phyloP scores from a whole-genome alignment of 1,139 yeast genomes.

The Yamadazyma buinensis region DNA sequence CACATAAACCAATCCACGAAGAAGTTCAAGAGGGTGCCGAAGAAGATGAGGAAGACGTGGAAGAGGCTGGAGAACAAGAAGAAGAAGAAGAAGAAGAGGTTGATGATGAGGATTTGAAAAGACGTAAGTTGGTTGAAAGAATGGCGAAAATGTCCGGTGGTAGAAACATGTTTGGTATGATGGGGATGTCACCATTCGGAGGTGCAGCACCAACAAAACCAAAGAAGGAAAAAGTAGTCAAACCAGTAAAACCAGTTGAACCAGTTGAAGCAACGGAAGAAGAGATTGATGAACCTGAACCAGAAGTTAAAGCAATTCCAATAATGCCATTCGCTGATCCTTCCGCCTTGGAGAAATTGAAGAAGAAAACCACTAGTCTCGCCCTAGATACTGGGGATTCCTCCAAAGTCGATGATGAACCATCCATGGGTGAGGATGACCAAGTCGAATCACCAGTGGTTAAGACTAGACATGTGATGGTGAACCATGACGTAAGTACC shows the following conservation, averaged over 20 bases:
- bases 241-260: constrained; percentile 7
- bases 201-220: constrained; percentile 19
- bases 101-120: constrained; percentile 76
- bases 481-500: background rate
- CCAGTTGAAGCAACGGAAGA: constrained; percentile 11
- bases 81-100: constrained; percentile 24
- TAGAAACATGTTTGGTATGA: constrained; percentile 83
- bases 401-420: constrained; percentile 10
- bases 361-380: background rate
- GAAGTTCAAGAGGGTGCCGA: constrained; percentile 9
- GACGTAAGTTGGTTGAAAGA: constrained; percentile 80
- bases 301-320: constrained; percentile 30
- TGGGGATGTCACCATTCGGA: constrained; percentile 53
- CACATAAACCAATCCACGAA: background rate
- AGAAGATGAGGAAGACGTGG: constrained; percentile 7
- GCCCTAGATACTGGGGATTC: background rate
- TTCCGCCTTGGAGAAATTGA: constrained; percentile 8
- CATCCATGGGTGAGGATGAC: constrained; percentile 15
- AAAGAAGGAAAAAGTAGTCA: constrained; percentile 16
- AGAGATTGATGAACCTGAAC: constrained; percentile 7
- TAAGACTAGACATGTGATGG: background rate
- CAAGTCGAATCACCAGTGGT: constrained; percentile 6
- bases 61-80: constrained; percentile 9
- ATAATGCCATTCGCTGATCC: constrained; percentile 21
- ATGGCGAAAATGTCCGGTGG: constrained; percentile 97